Evolutionary conservation across 176 grass and related monocot species (phyloP).

Genomic region (Zea luxurians): DNA sequence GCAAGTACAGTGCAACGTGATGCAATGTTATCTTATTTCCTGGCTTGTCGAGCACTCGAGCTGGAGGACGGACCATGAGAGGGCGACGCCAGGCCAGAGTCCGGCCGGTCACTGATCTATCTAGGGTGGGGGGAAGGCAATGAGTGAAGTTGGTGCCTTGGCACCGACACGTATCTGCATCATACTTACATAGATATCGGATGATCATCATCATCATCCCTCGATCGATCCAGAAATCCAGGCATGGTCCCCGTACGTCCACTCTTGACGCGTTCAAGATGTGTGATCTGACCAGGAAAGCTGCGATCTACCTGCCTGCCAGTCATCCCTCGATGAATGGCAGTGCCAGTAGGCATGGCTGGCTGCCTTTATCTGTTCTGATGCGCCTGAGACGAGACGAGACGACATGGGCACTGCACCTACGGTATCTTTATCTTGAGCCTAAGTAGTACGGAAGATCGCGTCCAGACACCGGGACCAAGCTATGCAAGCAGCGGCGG

Average conservation of each 20-base stretch:
- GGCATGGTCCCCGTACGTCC: background rate
- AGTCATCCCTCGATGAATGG: background rate
- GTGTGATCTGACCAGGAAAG: background rate
- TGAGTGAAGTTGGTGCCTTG: background rate
- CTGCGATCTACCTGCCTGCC: background rate
- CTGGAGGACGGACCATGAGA: background rate
- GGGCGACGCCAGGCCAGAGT: background rate
- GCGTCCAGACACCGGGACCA: no score
- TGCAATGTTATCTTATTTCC: background rate
- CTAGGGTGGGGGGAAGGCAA: background rate
- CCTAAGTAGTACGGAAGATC: no score
- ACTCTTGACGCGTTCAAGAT: background rate
- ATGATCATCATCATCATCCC: background rate
- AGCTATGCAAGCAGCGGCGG: no score
- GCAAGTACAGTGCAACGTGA: background rate
- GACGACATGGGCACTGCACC: background rate
- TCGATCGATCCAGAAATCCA: background rate
- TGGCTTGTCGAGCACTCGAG: background rate
- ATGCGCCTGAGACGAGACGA: constrained; percentile 15
- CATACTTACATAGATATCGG: background rate
- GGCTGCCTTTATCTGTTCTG: background rate
- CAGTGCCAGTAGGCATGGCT: background rate
- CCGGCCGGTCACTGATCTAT: background rate
- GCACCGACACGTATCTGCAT: background rate
- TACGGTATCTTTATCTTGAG: no score